Percentiles rank a stretch among this genome's conserved stretches.
phyloP scores from a whole-genome alignment of 176 grass and related monocot species.

The Juncus inflexus region DNA sequence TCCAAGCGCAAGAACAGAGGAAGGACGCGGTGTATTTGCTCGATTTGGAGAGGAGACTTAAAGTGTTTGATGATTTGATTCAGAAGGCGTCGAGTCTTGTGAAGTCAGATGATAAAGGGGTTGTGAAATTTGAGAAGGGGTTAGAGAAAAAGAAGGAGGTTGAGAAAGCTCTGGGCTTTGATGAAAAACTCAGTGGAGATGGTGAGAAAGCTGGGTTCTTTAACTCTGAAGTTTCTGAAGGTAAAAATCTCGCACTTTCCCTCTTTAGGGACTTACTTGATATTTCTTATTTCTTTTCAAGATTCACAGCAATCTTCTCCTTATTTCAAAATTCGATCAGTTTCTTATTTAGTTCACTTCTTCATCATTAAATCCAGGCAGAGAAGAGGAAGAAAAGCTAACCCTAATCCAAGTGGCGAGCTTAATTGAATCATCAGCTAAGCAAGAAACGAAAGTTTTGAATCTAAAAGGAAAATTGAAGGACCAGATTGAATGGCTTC shows the following conservation, averaged over 20 bases:
- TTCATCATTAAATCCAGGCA: conserved; percentile 29
- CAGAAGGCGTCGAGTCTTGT: conserved; percentile 63
- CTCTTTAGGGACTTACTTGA: neutral
- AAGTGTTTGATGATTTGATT: conserved; percentile 72
- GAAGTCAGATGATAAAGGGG: conserved; percentile 12
- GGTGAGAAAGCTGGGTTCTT: conserved; percentile 29
- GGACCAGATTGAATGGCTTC: conserved; percentile 96
- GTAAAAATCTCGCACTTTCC: conserved; percentile 32
- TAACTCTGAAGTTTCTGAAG: conserved; percentile 40
- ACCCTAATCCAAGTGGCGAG: conserved; percentile 96
- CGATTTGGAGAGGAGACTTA: conserved; percentile 67
- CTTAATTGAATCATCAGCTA: conserved; percentile 83
- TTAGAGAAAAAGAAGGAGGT: conserved; percentile 31
- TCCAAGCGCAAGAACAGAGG: conserved; percentile 58
- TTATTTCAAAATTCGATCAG: conserved; percentile 1
- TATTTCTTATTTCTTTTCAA: neutral
- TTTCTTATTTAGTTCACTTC: neutral
- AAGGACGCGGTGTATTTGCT: conserved; percentile 74
- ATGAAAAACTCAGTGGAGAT: conserved; percentile 1
- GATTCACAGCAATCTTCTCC: neutral
- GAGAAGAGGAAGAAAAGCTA: conserved; percentile 51
- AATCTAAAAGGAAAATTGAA: conserved; percentile 76
- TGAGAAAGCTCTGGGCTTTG: conserved; percentile 21
- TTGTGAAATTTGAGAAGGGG: conserved; percentile 5
- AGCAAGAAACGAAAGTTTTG: conserved; percentile 55